phyloP scores from a whole-genome alignment of 129 eudicot species.

The Sambucus nigra region DNA sequence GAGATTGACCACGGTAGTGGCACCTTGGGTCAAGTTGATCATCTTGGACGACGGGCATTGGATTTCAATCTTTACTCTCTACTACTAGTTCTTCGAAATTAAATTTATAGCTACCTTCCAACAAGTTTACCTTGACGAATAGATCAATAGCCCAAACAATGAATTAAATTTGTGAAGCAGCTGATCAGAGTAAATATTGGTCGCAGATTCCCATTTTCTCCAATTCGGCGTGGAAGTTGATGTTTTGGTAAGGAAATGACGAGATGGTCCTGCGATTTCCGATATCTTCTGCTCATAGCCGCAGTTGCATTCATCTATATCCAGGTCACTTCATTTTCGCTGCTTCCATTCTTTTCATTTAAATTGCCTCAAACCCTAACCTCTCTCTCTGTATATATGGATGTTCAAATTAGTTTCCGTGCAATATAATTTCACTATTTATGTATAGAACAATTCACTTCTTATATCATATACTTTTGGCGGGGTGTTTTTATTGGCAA shows the following conservation, averaged over 20 bases:
- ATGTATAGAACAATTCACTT: not conserved
- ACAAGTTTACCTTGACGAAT: too few species aligned
- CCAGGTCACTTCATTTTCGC: constrained; percentile 37
- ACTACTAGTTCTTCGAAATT: too few species aligned
- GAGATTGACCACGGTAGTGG: too few species aligned
- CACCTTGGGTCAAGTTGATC: too few species aligned
- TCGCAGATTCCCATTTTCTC: too few species aligned
- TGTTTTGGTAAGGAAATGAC: constrained; percentile 23
- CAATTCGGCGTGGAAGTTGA: too few species aligned
- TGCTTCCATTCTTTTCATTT: too few species aligned
- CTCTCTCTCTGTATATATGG: not conserved
- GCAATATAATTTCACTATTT: not conserved
- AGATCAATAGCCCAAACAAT: constrained; percentile 2
- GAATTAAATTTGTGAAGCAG: not conserved
- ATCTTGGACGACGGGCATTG: too few species aligned
- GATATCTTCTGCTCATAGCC: constrained; percentile 58
- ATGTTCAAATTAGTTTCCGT: not conserved
- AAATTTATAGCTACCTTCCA: too few species aligned
- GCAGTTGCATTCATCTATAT: constrained; percentile 68
- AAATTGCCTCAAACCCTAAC: constrained; percentile 1
- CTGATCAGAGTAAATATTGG: constrained; percentile 1
- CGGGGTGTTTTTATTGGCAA: not conserved
- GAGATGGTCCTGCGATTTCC: constrained; percentile 40
- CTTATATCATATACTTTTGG: not conserved
- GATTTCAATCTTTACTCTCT: too few species aligned